Base-by-base conservation (phyloP, 169 alveolate genomes). In the Plasmodium reichenowi region DNA sequence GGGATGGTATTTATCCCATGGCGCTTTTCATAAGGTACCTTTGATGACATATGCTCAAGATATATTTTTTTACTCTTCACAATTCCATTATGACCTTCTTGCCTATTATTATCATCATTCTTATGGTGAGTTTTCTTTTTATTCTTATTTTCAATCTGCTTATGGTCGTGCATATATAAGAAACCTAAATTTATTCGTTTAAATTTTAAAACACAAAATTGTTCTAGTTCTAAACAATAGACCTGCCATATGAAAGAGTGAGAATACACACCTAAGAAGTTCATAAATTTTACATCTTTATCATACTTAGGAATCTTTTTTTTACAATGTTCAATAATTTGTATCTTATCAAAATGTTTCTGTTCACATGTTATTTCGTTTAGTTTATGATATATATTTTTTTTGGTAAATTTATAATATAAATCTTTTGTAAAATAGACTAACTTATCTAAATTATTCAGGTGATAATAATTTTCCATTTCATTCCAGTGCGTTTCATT, bases 211-310 rank as follows among this genome's bases (percentile, higher is more conserved):
- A 50, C 70, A 5, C 90, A 80, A 10, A 80, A 80, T 1, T 67
- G 15, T 47, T 80, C 90, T 24, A 68, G 13, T 26, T 80, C 48
- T 38, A 62, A 22, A 56, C 90, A 80, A 29, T 80, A 80, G 8
- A 80, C 63, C 62, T 80, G 90, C 90, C 90, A 80, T n/a, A 80
- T 58, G 29, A 80, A 80, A 38, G 90, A 80, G 38, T 80, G 90
- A 24, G 90, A 67, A 29, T 67, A 60, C 4, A 80, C 90, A 9
- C 90, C 90, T 2, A 80, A 29, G 24, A 80, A 80, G 9, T 80
- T 80, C 90, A 80, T 80, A 66, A 54, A 80, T 43, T 68, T 52
- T 2, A 80, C 73, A 43, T 71, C 50, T 24, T 80, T 68, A 13
- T 66, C 70, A 26, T 80, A 80, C 6, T 38, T 3, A 10, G 90